These are phyloP conservation scores for Serendipita sp. DNA, from an alignment of 768 basidiomycete species.

Conservation along the genomic window DNA sequence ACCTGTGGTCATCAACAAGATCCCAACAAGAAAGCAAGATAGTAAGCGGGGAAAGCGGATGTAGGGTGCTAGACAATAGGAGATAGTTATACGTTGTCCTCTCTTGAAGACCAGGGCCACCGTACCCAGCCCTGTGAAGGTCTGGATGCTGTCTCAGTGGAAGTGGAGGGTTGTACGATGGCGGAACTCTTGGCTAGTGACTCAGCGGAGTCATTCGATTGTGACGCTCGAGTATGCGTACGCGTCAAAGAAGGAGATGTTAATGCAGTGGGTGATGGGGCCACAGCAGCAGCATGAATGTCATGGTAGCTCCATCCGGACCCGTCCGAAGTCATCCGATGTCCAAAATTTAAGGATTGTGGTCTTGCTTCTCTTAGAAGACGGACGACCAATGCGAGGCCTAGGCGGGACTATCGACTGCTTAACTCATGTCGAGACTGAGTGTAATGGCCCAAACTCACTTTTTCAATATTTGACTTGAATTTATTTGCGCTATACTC, in stretches of 20 bases:
- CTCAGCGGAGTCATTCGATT: not conserved
- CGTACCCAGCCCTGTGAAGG: not conserved
- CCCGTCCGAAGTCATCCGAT: not conserved
- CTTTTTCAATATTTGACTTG: slow-evolving; percentile 76
- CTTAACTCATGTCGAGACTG: slow-evolving; percentile 5
- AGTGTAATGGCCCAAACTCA: slow-evolving; percentile 22
- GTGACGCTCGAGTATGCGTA: not conserved
- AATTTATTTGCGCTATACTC: slow-evolving; percentile 70
- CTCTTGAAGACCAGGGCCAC: not conserved
- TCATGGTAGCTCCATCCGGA: not conserved
- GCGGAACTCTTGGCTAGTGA: not conserved
- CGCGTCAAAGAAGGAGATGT: not conserved
- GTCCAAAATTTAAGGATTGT: slow-evolving; percentile 32
- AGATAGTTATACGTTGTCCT: not conserved
- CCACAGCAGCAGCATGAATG: not conserved
- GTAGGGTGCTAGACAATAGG: too few relatives aligned
- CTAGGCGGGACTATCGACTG: slow-evolving; percentile 57
- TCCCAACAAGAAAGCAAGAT: too few relatives aligned
- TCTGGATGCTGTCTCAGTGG: too few relatives aligned
- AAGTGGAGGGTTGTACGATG: not conserved
- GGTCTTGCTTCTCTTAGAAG: slow-evolving; percentile 65
- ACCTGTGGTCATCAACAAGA: too few relatives aligned
- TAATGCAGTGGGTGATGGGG: not conserved
- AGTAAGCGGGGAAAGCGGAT: too few relatives aligned
- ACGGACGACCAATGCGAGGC: slow-evolving; percentile 66